phyloP scores from a whole-genome alignment of 164 flowering plant genomes.

The Vitis amurensis region DNA sequence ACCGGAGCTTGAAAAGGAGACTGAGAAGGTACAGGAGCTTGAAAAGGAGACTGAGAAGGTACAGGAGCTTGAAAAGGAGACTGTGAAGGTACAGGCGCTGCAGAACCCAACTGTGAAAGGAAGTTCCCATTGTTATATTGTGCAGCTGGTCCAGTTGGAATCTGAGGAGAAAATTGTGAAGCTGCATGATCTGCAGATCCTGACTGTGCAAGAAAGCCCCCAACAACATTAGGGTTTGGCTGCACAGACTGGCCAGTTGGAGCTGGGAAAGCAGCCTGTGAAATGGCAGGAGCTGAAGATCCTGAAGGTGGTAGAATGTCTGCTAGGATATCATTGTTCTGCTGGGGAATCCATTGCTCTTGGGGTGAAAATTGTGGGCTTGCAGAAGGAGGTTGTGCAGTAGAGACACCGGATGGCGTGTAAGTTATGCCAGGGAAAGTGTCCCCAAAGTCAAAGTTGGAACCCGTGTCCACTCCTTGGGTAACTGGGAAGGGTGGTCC shows the following conservation, averaged over 20 bases:
- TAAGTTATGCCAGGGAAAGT: slow-evolving; percentile 45
- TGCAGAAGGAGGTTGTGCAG: slow-evolving; percentile 36
- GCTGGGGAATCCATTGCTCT: slow-evolving; percentile 31
- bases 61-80: slow-evolving; percentile 23
- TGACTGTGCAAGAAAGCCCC: slow-evolving; percentile 26
- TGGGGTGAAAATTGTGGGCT: slow-evolving; percentile 41
- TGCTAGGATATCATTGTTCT: slow-evolving; percentile 70
- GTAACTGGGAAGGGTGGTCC: slow-evolving; percentile 29
- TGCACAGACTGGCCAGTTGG: slow-evolving; percentile 30
- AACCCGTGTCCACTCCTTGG: slow-evolving; percentile 23
- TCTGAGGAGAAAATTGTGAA: slow-evolving; percentile 12
- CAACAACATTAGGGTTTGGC: slow-evolving; percentile 20
- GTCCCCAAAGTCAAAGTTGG: slow-evolving; percentile 44
- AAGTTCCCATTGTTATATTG: slow-evolving; percentile 12
- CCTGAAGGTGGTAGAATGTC: slow-evolving; percentile 72
- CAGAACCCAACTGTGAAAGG: slow-evolving; percentile 1
- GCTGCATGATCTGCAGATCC: slow-evolving; percentile 18
- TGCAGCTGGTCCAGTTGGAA: slow-evolving; percentile 19
- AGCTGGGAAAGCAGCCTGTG: slow-evolving; percentile 36
- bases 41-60: slow-evolving; percentile 13
- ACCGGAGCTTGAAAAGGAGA: slow-evolving; percentile 6
- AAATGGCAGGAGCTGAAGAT: slow-evolving; percentile 29
- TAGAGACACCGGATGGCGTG: slow-evolving; percentile 22
- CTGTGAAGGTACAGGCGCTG: background rate
- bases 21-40: too few relatives aligned